Percentiles rank a stretch among this genome's conserved stretches.
phyloP scores from a whole-genome alignment of 352 stramenopile species.

The Phytophthora litchii region DNA sequence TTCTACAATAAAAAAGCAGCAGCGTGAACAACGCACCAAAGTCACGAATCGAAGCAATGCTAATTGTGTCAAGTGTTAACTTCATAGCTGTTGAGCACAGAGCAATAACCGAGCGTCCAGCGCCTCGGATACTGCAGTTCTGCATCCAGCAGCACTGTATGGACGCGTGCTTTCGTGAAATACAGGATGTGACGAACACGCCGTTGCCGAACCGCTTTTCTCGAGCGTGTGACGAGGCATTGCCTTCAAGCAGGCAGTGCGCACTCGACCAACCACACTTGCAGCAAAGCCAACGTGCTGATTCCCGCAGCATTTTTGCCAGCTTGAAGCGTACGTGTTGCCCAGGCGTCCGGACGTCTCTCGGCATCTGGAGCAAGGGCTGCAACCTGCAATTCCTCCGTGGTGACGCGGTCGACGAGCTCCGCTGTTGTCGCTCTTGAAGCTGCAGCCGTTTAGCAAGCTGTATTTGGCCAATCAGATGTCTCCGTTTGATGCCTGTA shows the following conservation, averaged over 20 bases:
- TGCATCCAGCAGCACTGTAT: slow-evolving; percentile 1
- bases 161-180: slow-evolving; percentile 10
- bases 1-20: too few species aligned
- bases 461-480: slow-evolving; percentile 21
- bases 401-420: slow-evolving; percentile 23
- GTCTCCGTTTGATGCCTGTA: not conserved
- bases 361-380: not conserved
- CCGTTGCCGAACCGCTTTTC: slow-evolving; percentile 9
- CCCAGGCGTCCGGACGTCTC: slow-evolving; percentile 13
- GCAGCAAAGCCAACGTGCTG: slow-evolving; percentile 7
- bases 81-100: too few species aligned
- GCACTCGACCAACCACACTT: not conserved
- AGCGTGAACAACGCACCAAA: too few species aligned
- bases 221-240: slow-evolving; percentile 25
- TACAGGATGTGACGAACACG: slow-evolving; percentile 18
- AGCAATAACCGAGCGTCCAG: not conserved
- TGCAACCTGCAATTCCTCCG: slow-evolving; percentile 12
- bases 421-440: slow-evolving; percentile 3
- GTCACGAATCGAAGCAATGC: too few species aligned
- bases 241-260: slow-evolving; percentile 14
- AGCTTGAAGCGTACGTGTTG: slow-evolving; percentile 16
- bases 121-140: not conserved
- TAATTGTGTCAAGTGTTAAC: too few species aligned
- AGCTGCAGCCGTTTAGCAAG: slow-evolving; percentile 7
- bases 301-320: slow-evolving; percentile 15